A percentile compares a stretch with the other conserved stretches of the same genome.
Conservation (phyloP, 352 stramenopile genomes). For the Phytophthora sp. region DNA sequence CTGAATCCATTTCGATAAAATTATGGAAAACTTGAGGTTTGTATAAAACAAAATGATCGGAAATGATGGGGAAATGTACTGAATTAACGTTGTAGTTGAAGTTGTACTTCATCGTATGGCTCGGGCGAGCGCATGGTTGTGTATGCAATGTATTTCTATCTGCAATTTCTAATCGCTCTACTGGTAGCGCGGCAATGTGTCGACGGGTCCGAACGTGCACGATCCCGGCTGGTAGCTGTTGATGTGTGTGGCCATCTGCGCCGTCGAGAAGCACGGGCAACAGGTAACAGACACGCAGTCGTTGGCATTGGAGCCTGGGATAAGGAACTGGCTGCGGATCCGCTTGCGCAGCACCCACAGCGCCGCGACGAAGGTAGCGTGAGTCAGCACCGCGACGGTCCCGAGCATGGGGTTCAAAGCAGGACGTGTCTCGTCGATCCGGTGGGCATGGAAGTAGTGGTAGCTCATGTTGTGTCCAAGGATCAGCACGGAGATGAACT, state of each 20-base stretch:
- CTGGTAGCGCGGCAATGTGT: conserved; percentile 52
- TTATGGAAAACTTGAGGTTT: conserved; percentile 1
- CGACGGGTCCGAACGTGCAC: conserved; percentile 56
- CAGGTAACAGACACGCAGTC: conserved; percentile 47
- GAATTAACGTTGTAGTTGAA: conserved; percentile 18
- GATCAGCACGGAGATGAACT: conserved; percentile 30
- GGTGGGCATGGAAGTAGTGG: conserved; percentile 39
- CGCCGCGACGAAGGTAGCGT: conserved; percentile 29
- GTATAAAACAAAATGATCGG: conserved; percentile 4
- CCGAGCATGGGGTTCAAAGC: conserved; percentile 31
- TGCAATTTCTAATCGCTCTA: conserved; percentile 2
- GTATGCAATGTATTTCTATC: conserved; percentile 8
- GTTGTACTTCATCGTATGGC: conserved; percentile 21
- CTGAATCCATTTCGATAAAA: not conserved
- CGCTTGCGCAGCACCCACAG: conserved; percentile 46
- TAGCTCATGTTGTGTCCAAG: conserved; percentile 20
- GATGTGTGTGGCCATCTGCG: conserved; percentile 70
- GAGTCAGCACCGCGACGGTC: conserved; percentile 21
- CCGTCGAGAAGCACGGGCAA: conserved; percentile 57
- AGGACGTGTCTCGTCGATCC: conserved; percentile 23
- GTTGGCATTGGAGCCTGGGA: conserved; percentile 45
- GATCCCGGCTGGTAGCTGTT: conserved; percentile 60
- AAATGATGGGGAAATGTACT: conserved; percentile 13
- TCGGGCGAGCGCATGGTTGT: conserved; percentile 10
- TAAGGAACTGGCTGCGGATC: conserved; percentile 56